Conservation (phyloP, 306 rosid species). For the Lathyrus oleraceus region DNA sequence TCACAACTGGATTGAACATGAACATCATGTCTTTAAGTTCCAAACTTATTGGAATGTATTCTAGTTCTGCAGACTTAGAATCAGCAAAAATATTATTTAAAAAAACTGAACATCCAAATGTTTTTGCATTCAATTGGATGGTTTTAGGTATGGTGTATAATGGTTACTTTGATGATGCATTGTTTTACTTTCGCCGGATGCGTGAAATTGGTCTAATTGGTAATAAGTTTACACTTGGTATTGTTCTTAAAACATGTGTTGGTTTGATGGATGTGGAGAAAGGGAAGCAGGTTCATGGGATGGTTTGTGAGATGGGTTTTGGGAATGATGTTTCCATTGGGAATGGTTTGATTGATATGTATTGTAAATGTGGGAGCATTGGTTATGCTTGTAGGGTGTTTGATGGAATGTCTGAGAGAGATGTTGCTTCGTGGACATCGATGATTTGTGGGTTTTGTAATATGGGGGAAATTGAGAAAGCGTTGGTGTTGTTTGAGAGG, state of each 20-base stretch:
- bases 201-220: slow-evolving; percentile 43
- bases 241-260: slow-evolving; percentile 56
- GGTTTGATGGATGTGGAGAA: slow-evolving; percentile 61
- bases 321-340: slow-evolving; percentile 38
- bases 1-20: slow-evolving; percentile 48
- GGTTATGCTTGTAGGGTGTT: slow-evolving; percentile 48
- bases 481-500: slow-evolving; percentile 54
- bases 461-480: slow-evolving; percentile 41
- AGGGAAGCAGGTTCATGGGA: slow-evolving; percentile 66
- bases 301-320: slow-evolving; percentile 51
- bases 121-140: slow-evolving; percentile 72
- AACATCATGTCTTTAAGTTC: slow-evolving; percentile 51
- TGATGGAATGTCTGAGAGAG: slow-evolving; percentile 56
- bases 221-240: slow-evolving; percentile 54
- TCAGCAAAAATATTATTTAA: slow-evolving; percentile 44
- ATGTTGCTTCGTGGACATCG: slow-evolving; percentile 67
- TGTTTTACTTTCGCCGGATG: slow-evolving; percentile 47
- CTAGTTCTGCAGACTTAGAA: slow-evolving; percentile 52
- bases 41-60: slow-evolving; percentile 69
- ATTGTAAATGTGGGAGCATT: slow-evolving; percentile 54
- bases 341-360: slow-evolving; percentile 68
- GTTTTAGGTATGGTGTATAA: slow-evolving; percentile 46
- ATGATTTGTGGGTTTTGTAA: slow-evolving; percentile 61
- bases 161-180: slow-evolving; percentile 54
- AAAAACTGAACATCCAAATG: slow-evolving; percentile 49